phyloP scores from a whole-genome alignment of 2,329 filamentous ascomycete genomes.

The Ambrosiella xylebori region DNA sequence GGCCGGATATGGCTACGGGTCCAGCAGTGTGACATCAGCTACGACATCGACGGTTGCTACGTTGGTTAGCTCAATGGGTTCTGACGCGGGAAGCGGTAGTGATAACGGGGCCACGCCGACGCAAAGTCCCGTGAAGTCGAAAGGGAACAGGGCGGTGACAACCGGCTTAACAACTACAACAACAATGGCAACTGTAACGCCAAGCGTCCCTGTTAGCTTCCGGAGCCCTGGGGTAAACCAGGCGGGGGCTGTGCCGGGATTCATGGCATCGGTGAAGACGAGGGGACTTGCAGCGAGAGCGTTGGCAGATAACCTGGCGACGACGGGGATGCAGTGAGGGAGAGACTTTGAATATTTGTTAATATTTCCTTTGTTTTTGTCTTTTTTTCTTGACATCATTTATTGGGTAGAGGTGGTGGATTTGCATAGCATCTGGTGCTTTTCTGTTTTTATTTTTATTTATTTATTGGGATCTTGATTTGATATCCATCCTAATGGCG shows the following conservation, averaged over 20 bases:
- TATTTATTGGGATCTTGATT: neutral
- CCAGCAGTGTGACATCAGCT: neutral
- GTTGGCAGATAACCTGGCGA: conserved; percentile 1
- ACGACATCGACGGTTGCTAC: neutral
- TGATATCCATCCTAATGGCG: neutral
- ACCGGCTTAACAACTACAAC: conserved; percentile 13
- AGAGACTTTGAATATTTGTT: neutral
- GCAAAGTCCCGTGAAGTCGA: conserved; percentile 14
- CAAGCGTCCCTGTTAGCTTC: conserved; percentile 19
- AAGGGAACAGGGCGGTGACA: conserved; percentile 13
- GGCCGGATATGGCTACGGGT: conserved; percentile 3
- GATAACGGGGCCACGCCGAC: neutral
- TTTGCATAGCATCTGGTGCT: neutral
- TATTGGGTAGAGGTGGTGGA: neutral
- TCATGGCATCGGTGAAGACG: conserved; percentile 20
- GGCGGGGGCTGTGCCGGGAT: conserved; percentile 54
- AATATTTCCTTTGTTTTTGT: neutral
- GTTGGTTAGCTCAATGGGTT: conserved; percentile 2
- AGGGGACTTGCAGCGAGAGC: conserved; percentile 7
- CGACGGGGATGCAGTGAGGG: neutral
- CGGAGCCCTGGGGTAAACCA: conserved; percentile 64
- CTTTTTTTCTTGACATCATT: neutral
- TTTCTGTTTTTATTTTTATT: neutral
- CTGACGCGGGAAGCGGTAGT: neutral
- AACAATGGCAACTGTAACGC: neutral